Evolutionary conservation across 2,329 filamentous ascomycete species (phyloP).

Genomic region (Fusarium bulbicola): DNA sequence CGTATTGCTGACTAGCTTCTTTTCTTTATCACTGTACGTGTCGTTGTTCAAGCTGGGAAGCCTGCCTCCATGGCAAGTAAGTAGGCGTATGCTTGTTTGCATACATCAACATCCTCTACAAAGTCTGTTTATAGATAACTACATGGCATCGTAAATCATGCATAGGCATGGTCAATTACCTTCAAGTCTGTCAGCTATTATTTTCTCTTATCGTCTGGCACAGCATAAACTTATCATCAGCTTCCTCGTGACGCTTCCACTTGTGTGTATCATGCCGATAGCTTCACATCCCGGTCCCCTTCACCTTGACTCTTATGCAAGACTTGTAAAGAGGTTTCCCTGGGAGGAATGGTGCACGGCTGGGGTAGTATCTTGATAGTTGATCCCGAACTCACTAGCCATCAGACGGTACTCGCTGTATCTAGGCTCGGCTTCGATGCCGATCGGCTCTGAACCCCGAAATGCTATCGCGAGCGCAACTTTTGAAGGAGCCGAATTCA

Average conservation of each 20-base stretch:
- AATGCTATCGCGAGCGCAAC: not conserved
- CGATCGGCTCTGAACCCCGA: constrained; percentile 13
- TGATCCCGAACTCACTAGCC: not conserved
- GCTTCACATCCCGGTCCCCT: not conserved
- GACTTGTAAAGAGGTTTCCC: constrained; percentile 13
- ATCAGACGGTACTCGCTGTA: not conserved
- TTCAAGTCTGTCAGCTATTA: not conserved
- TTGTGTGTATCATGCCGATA: not conserved
- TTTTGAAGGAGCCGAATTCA: not conserved
- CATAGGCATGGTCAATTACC: not conserved
- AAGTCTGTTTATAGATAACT: not conserved
- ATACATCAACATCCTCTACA: not conserved
- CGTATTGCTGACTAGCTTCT: not conserved
- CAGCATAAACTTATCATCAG: not conserved
- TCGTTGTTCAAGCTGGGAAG: not conserved
- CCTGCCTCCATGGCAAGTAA: not conserved
- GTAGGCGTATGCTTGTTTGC: not conserved
- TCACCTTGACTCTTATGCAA: constrained; percentile 1
- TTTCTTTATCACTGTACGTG: not conserved
- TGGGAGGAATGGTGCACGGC: not conserved
- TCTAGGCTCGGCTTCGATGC: constrained; percentile 6
- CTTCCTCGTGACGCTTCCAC: not conserved
- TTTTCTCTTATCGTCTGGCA: not conserved
- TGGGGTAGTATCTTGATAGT: not conserved
- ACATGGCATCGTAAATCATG: not conserved